These are phyloP conservation scores for Stygiomarasmius scandens DNA, from an alignment of 1,284 basidiomycete genomes.

Conservation along the genomic window DNA sequence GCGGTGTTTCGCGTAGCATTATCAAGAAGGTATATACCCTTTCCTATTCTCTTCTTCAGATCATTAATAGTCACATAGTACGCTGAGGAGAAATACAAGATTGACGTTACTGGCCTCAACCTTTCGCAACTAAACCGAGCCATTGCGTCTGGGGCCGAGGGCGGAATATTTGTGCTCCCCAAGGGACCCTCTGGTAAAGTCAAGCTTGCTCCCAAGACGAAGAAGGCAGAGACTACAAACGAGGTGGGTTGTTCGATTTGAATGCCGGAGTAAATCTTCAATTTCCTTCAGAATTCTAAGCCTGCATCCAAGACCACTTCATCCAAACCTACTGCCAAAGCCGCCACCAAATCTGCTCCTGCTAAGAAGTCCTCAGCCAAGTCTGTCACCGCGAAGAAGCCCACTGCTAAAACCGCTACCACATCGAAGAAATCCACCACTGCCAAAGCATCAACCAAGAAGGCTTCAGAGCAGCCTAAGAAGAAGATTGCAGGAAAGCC, in stretches of 20 bases:
- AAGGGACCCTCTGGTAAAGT: conserved; percentile 51
- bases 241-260: conserved; percentile 48
- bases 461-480: conserved; percentile 35
- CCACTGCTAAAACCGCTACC: conserved; percentile 31
- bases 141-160: conserved; percentile 67
- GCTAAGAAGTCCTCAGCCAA: conserved; percentile 33
- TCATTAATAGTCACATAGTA: conserved; percentile 54
- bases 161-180: conserved; percentile 68
- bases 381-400: conserved; percentile 36
- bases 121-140: conserved; percentile 72
- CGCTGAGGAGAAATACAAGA: conserved; percentile 71
- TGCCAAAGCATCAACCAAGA: conserved; percentile 14
- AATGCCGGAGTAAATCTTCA: background rate
- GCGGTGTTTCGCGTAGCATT: conserved; percentile 74
- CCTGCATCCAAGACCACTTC: conserved; percentile 42
- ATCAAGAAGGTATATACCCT: conserved; percentile 71
- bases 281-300: conserved; percentile 35
- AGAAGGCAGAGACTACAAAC: conserved; percentile 47
- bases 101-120: conserved; percentile 61
- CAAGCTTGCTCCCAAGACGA: conserved; percentile 49
- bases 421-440: conserved; percentile 23
- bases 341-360: conserved; percentile 28
- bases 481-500: conserved; percentile 41
- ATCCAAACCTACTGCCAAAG: conserved; percentile 19
- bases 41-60: conserved; percentile 5